A percentile compares a stretch with the other conserved stretches of the same genome.
Conservation (phyloP, 768 basidiomycete species). For the Mycena albidolilacea region DNA sequence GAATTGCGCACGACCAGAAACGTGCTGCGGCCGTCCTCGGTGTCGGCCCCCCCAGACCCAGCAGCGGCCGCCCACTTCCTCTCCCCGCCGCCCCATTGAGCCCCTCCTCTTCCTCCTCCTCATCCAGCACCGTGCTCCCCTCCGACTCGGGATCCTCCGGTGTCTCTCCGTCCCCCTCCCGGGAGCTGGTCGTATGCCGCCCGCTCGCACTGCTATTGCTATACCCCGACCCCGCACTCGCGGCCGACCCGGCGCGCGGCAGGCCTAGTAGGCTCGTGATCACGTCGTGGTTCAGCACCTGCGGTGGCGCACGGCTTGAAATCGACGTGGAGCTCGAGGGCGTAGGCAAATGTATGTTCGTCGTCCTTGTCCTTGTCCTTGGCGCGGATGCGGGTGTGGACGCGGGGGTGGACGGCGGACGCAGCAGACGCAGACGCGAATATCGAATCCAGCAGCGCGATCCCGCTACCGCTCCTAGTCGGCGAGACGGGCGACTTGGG, state of each 20-base stretch:
- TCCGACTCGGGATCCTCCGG: constrained; percentile 53
- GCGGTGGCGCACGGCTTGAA: constrained; percentile 52
- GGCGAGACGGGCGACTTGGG: constrained; percentile 43
- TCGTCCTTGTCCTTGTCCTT: too few species aligned
- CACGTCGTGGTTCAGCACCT: constrained; percentile 81
- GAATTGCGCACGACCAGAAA: constrained; percentile 18
- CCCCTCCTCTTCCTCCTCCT: constrained; percentile 49
- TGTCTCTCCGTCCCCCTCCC: constrained; percentile 58
- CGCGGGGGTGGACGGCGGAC: background rate
- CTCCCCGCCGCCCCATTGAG: constrained; percentile 44
- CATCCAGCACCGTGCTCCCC: constrained; percentile 59
- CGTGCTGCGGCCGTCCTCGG: background rate
- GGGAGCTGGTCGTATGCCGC: constrained; percentile 58
- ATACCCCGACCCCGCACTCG: constrained; percentile 47
- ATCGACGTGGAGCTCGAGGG: constrained; percentile 28
- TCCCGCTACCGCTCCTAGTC: constrained; percentile 59
- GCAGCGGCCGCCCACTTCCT: constrained; percentile 47
- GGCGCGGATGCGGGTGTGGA: constrained; percentile 24
- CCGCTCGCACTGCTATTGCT: constrained; percentile 48
- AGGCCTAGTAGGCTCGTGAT: constrained; percentile 76
- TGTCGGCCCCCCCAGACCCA: constrained; percentile 41
- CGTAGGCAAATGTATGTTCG: constrained; percentile 33
- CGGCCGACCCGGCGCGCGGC: constrained; percentile 56
- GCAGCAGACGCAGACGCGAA: constrained; percentile 75
- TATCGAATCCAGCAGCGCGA: constrained; percentile 75